Percentiles rank a stretch among this genome's conserved stretches.
Evolutionary conservation across 768 basidiomycete genomes (phyloP).

Genomic region (Boletus subcaerulescens): DNA sequence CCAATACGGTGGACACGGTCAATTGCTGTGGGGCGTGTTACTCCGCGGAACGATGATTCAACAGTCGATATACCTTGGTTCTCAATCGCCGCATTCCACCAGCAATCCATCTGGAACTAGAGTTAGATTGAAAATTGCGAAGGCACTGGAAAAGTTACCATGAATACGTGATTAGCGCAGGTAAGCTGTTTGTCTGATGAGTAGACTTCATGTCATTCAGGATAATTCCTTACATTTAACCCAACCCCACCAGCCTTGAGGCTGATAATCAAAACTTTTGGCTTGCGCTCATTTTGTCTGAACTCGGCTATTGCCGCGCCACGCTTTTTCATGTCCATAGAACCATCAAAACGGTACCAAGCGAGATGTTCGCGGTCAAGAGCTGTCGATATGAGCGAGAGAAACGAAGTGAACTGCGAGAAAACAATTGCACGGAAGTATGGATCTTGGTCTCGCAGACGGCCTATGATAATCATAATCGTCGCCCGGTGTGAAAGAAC

Average conservation of each 20-base stretch:
- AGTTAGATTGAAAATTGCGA: background rate
- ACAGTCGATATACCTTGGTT: conserved; percentile 58
- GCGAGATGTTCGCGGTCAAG: conserved; percentile 67
- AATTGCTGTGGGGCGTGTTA: conserved; percentile 52
- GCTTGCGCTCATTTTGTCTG: conserved; percentile 60
- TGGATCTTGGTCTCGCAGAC: conserved; percentile 67
- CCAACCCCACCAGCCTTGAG: conserved; percentile 93
- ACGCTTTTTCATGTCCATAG: conserved; percentile 85
- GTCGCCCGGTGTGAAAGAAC: background rate
- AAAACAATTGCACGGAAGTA: conserved; percentile 84
- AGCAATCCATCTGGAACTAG: conserved; percentile 75
- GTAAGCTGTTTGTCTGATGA: conserved; percentile 49
- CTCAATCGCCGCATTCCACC: conserved; percentile 87
- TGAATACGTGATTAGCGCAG: conserved; percentile 80
- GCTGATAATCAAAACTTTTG: conserved; percentile 75
- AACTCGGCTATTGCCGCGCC: conserved; percentile 75
- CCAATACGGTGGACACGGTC: conserved; percentile 86
- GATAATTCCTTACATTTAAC: conserved; percentile 56
- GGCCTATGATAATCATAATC: conserved; percentile 38
- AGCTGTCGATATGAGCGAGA: conserved; percentile 74
- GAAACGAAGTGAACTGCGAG: conserved; percentile 86
- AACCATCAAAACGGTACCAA: conserved; percentile 85
- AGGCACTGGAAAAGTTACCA: conserved; percentile 47
- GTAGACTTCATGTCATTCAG: background rate
- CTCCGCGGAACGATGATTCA: background rate